phyloP scores from a whole-genome alignment of 2,329 filamentous ascomycete species.

The Hypocreales sp. region DNA sequence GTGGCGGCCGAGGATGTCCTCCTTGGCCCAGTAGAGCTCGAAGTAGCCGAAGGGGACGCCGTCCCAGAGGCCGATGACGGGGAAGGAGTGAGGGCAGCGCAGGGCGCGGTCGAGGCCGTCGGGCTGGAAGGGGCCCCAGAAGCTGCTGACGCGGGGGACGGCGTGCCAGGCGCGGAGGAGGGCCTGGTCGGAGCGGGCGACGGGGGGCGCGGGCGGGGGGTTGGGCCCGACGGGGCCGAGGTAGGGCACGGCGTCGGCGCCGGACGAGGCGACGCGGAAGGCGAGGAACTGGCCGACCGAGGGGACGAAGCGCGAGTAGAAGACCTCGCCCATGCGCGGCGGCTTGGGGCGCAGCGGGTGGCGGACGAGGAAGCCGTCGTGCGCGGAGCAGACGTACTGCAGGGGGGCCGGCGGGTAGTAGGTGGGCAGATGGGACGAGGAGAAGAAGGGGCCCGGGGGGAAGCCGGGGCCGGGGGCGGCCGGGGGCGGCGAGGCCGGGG shows the following conservation, averaged over 20 bases:
- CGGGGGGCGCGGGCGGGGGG: conserved; percentile 22
- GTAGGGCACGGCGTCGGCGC: conserved; percentile 46
- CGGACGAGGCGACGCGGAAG: conserved; percentile 68
- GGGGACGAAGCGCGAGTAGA: conserved; percentile 79
- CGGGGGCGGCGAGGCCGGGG: conserved; percentile 1
- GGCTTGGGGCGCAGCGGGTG: conserved; percentile 83
- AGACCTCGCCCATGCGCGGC: conserved; percentile 75
- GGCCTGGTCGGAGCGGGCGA: conserved; percentile 32
- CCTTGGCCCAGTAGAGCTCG: conserved; percentile 96
- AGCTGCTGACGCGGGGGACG: conserved; percentile 64
- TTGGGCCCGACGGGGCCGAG: conserved; percentile 37
- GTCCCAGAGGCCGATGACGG: conserved; percentile 86
- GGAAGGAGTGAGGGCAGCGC: conserved; percentile 62
- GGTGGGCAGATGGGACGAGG: conserved; percentile 72
- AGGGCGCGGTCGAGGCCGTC: conserved; percentile 54
- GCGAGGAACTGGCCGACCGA: conserved; percentile 73
- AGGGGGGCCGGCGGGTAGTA: conserved; percentile 77
- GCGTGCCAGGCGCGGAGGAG: conserved; percentile 82
- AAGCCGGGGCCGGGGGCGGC: conserved; percentile 18
- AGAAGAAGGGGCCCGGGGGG: conserved; percentile 57
- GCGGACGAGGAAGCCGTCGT: conserved; percentile 36
- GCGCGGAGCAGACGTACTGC: conserved; percentile 59
- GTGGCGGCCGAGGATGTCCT: conserved; percentile 62
- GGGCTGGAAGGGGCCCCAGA: conserved; percentile 60
- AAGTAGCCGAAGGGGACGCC: conserved; percentile 94